Base-by-base conservation (phyloP, 2,329 filamentous ascomycete species). In the Nemania abortiva region DNA sequence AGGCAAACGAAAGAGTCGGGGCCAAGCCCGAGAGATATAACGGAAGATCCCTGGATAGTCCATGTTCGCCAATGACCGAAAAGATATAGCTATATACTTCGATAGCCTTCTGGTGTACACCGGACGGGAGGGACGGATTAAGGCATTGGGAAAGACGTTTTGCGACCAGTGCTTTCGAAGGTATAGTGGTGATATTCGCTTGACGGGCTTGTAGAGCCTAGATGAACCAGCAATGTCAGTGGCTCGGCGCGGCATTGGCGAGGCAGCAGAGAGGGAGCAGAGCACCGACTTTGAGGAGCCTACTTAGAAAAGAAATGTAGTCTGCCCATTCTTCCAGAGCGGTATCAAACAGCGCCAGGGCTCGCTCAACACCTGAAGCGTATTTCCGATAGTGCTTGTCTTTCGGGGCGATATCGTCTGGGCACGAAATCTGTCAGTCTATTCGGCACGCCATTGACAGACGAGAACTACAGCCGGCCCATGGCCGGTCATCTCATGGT, bases 281-380 rank as follows among this genome's bases (percentile, higher is more conserved):
- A 42, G 20, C 45, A 59, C 80, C 74, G 79, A 95, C 93, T 89
- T 98, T 98, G 70, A 97, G 85, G 57, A 99, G 86, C 70, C 94
- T 90, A 78, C 93, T 97, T 65, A 99, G 84, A 79, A 98, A 99
- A 20, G 95, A 97, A 77, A 99, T 99, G 79, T 99, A 99, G 83
- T 99, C 96, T 57, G 97, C 96, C 96, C 96, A 99, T 89, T 99
- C 96, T 82, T 98, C 94, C 74, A 98, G 86, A 34, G 94, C 90
- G 18, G 93, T 95, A 79, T 99, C 96, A 83, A 98, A 99, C 39
- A 97, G 86, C 54, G 92, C 89, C 70, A 99, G 87, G 39, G 94
- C 92, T 80, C 94, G 90, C 77, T 98, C 95, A 73, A 99, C 91
- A 67, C 90, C 92, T 57, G 91, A 89, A 53, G 94, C 94, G 88